Evolutionary conservation across 164 flowering plant species (phyloP).

Genomic region (Sedum album): DNA sequence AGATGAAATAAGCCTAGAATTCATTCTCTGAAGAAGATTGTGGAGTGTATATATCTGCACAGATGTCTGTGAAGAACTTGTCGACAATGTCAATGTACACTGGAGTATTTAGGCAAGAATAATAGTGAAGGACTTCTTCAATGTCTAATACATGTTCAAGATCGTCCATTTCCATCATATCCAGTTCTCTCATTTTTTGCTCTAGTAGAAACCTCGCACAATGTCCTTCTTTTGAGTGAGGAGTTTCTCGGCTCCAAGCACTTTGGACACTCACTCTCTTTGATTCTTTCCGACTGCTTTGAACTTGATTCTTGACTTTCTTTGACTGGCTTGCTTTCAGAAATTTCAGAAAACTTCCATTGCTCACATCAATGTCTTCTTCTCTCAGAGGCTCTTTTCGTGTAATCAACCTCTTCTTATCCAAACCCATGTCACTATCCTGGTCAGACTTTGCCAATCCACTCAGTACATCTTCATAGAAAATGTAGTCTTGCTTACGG

Average conservation of each 20-base stretch:
- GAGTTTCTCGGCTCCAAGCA: constrained; percentile 11
- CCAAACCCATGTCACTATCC: constrained; percentile 14
- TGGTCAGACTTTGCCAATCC: constrained; percentile 18
- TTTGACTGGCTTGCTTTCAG: constrained; percentile 11
- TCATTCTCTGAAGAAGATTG: constrained; percentile 7
- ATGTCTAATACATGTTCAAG: constrained; percentile 61
- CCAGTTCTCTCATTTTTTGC: constrained; percentile 17
- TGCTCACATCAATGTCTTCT: constrained; percentile 8
- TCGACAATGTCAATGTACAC: constrained; percentile 66
- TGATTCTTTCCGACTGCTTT: constrained; percentile 1
- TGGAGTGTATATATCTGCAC: constrained; percentile 29
- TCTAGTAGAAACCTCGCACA: constrained; percentile 11
- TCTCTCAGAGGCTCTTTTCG: constrained; percentile 8
- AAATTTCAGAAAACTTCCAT: constrained; percentile 14
- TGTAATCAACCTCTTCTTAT: constrained; percentile 4
- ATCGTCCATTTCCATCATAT: constrained; percentile 46
- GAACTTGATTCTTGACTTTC: constrained; percentile 8
- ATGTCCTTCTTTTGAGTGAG: constrained; percentile 10
- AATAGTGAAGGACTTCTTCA: constrained; percentile 70
- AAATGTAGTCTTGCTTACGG: constrained; percentile 15
- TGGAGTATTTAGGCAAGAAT: constrained; percentile 69
- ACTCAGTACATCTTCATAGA: constrained; percentile 22
- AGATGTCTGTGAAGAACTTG: constrained; percentile 54
- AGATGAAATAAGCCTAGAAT: background rate
- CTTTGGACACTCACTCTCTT: background rate